A percentile compares a stretch with the other conserved stretches of the same genome.
phyloP scores from a whole-genome alignment of 768 basidiomycete species.

The Aureoboletus auriporus region DNA sequence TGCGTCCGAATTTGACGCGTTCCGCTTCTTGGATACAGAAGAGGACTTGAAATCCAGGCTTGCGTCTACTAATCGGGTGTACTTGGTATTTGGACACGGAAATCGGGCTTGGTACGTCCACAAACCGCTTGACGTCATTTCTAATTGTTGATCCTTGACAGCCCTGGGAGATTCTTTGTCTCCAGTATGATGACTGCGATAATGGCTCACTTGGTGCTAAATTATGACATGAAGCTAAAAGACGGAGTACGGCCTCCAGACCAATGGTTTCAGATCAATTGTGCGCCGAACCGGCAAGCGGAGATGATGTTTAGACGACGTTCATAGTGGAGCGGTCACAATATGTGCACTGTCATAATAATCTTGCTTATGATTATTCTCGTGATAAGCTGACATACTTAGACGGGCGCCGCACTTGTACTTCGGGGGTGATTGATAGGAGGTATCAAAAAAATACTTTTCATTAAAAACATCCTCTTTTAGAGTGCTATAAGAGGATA shows the following conservation, averaged over 20 bases:
- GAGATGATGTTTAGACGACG: conserved; percentile 36
- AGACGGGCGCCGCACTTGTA: conserved; percentile 6
- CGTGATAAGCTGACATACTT: neutral
- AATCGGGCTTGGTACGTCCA: conserved; percentile 32
- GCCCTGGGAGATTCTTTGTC: conserved; percentile 42
- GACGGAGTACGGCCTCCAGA: conserved; percentile 34
- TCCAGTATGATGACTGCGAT: conserved; percentile 37
- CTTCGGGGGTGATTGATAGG: conserved; percentile 17
- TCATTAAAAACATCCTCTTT: neutral
- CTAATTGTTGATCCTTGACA: conserved; percentile 10
- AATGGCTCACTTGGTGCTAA: conserved; percentile 37
- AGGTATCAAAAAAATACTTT: neutral
- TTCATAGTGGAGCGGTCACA: conserved; percentile 10
- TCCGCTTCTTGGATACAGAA: conserved; percentile 35
- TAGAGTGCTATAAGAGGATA: neutral
- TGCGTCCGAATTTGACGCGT: conserved; percentile 38
- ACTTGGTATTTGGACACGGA: conserved; percentile 35
- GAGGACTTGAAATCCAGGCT: conserved; percentile 27
- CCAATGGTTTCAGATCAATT: conserved; percentile 32
- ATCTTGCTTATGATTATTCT: conserved; percentile 10
- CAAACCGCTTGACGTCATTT: conserved; percentile 1
- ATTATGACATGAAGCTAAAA: conserved; percentile 38
- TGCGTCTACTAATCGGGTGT: conserved; percentile 28
- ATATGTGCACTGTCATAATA: conserved; percentile 7
- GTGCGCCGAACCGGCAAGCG: conserved; percentile 33